These are phyloP conservation scores for Oryza rufipogon DNA, from an alignment of 176 grass and related monocot genomes.

Conservation along the genomic window DNA sequence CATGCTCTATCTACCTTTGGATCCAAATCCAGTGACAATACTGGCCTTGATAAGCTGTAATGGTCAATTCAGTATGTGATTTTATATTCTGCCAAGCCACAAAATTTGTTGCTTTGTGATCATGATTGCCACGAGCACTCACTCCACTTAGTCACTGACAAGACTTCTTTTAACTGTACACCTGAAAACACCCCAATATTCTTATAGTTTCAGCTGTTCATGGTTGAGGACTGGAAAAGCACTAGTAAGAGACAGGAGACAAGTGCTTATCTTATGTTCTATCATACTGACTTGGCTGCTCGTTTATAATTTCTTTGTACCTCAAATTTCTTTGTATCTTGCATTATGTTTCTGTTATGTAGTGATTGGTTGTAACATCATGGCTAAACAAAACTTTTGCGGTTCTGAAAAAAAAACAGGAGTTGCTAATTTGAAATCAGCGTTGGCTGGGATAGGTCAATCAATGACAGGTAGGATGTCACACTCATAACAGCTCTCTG, in stretches of 20 bases:
- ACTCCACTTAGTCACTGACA: background rate
- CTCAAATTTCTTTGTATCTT: background rate
- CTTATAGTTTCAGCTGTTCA: background rate
- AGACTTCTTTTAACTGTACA: background rate
- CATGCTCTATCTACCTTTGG: background rate
- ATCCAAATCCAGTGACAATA: background rate
- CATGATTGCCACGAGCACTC: slow-evolving; percentile 4
- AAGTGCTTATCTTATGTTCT: background rate
- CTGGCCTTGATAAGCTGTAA: background rate
- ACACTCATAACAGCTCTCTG: background rate
- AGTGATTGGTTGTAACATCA: background rate
- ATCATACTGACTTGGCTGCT: background rate
- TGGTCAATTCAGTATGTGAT: background rate
- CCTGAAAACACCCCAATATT: background rate
- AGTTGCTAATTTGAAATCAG: background rate
- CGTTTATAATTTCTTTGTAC: background rate
- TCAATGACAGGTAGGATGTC: background rate
- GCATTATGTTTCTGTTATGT: background rate
- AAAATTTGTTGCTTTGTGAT: slow-evolving; percentile 12
- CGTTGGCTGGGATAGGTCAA: background rate
- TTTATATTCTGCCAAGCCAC: background rate
- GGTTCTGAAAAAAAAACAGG: background rate
- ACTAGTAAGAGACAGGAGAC: background rate
- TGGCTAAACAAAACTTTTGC: background rate
- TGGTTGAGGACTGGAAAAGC: background rate